Evolutionary conservation across 768 basidiomycete species (phyloP).

Genomic region (Pisolithus albus): DNA sequence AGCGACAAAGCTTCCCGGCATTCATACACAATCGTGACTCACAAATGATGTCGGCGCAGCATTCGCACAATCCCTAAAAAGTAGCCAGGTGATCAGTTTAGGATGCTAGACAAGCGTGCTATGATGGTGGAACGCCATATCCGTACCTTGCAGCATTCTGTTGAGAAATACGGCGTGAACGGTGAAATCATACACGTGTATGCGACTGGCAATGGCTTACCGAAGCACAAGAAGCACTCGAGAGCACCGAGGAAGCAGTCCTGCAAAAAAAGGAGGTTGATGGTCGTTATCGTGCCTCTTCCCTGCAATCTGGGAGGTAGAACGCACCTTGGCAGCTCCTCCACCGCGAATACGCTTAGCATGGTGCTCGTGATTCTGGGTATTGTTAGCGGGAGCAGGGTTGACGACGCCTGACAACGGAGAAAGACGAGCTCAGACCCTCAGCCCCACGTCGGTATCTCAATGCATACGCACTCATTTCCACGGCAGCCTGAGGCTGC

Average conservation of each 20-base stretch:
- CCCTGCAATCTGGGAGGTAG: background rate
- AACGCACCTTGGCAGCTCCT: slow-evolving; percentile 55
- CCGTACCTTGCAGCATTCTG: slow-evolving; percentile 66
- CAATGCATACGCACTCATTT: slow-evolving; percentile 49
- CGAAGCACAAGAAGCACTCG: slow-evolving; percentile 69
- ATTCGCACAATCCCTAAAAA: slow-evolving; percentile 61
- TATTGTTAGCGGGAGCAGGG: slow-evolving; percentile 31
- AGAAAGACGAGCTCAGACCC: background rate
- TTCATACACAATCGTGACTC: slow-evolving; percentile 18
- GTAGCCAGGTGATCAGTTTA: background rate
- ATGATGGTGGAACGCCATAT: background rate
- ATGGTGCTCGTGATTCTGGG: slow-evolving; percentile 33
- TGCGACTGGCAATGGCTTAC: slow-evolving; percentile 30
- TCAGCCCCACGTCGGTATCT: background rate
- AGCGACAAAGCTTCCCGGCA: background rate
- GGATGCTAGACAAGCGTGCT: background rate
- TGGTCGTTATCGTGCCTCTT: background rate
- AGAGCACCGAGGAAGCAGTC: slow-evolving; percentile 60
- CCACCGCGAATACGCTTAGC: slow-evolving; percentile 63
- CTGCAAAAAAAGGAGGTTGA: slow-evolving; percentile 27
- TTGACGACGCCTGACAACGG: slow-evolving; percentile 39
- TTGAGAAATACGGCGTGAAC: background rate
- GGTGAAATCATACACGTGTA: background rate
- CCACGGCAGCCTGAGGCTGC: slow-evolving; percentile 54
- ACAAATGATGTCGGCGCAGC: slow-evolving; percentile 66